Percentiles rank a stretch among this genome's conserved stretches.
phyloP scores from a whole-genome alignment of 2,329 filamentous ascomycete genomes.

The Ophiocordyceps unilateralis region DNA sequence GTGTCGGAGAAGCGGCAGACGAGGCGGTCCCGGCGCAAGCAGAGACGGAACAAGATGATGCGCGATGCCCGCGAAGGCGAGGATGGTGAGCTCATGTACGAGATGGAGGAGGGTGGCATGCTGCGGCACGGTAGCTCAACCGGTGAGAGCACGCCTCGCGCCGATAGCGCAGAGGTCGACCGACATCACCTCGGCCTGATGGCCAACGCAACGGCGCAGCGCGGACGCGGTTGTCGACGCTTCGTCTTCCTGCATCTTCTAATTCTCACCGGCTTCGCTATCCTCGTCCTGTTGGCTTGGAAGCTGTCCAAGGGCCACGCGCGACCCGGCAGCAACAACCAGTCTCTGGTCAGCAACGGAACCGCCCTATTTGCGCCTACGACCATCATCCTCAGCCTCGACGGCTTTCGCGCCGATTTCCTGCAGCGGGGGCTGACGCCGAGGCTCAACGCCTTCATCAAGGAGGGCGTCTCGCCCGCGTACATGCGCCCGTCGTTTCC shows the following conservation, averaged over 20 bases:
- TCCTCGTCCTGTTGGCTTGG: slow-evolving; percentile 39
- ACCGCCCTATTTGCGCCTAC: slow-evolving; percentile 81
- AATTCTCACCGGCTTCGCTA: slow-evolving; percentile 34
- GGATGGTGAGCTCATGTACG: slow-evolving; percentile 66
- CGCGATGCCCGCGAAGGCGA: slow-evolving; percentile 43
- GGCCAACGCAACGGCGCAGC: slow-evolving; percentile 27
- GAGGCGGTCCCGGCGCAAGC: slow-evolving; percentile 30
- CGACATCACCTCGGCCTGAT: slow-evolving; percentile 31
- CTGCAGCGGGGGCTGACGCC: slow-evolving; percentile 71
- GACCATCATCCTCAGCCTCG: slow-evolving; percentile 82
- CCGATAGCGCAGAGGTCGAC: slow-evolving; percentile 41
- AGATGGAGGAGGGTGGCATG: slow-evolving; percentile 71
- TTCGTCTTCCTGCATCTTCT: slow-evolving; percentile 36
- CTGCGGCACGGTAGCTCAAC: slow-evolving; percentile 49
- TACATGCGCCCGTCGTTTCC: slow-evolving; percentile 95
- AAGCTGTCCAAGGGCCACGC: slow-evolving; percentile 34
- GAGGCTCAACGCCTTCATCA: slow-evolving; percentile 59
- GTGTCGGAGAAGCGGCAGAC: slow-evolving; percentile 30
- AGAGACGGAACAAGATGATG: slow-evolving; percentile 34
- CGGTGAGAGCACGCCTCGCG: slow-evolving; percentile 42
- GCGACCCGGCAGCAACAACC: slow-evolving; percentile 10
- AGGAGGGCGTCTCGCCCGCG: slow-evolving; percentile 69
- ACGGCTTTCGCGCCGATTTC: slow-evolving; percentile 93
- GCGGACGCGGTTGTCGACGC: slow-evolving; percentile 33
- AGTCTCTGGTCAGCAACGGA: slow-evolving; percentile 50